These are phyloP conservation scores for Endoconidiophora polonica DNA, from an alignment of 2,329 filamentous ascomycete species.

Conservation along the genomic window DNA sequence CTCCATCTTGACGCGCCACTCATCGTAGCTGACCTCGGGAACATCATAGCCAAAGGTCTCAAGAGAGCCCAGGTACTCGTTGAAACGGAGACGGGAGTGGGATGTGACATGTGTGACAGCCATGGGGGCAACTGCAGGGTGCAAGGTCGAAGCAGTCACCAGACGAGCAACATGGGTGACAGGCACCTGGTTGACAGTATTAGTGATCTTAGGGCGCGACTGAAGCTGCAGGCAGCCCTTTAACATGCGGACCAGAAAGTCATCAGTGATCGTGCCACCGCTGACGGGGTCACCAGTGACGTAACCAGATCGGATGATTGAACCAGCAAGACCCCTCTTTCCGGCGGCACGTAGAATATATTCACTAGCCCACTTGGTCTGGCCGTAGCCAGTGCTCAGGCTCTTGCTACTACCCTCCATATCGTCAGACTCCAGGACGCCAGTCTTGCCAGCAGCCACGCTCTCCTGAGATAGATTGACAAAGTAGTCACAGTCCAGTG, in stretches of 20 bases:
- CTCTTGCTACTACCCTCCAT: slow-evolving; percentile 59
- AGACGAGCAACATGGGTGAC: slow-evolving; percentile 72
- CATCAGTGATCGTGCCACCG: slow-evolving; percentile 66
- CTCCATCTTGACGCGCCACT: slow-evolving; percentile 43
- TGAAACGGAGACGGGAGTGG: slow-evolving; percentile 63
- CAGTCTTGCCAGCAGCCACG: slow-evolving; percentile 41
- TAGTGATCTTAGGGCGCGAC: slow-evolving; percentile 58
- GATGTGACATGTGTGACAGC: slow-evolving; percentile 60
- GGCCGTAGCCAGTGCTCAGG: slow-evolving; percentile 76
- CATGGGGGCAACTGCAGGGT: slow-evolving; percentile 30
- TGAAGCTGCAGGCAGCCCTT: slow-evolving; percentile 77
- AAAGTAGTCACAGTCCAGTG: slow-evolving; percentile 70
- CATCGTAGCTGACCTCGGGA: slow-evolving; percentile 47
- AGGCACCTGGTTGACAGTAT: slow-evolving; percentile 79
- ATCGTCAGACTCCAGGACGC: slow-evolving; percentile 61
- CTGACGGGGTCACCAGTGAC: slow-evolving; percentile 56
- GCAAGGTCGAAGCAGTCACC: slow-evolving; percentile 56
- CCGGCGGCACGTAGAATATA: slow-evolving; percentile 64
- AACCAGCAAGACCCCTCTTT: slow-evolving; percentile 54
- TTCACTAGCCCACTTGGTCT: slow-evolving; percentile 71
- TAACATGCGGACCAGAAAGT: slow-evolving; percentile 72
- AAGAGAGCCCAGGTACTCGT: slow-evolving; percentile 56
- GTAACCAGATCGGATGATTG: slow-evolving; percentile 71
- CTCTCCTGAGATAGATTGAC: slow-evolving; percentile 52
- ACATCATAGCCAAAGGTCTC: slow-evolving; percentile 57